Conservation (phyloP, 2,329 filamentous ascomycete species). For the Tolypocladium amazonense region DNA sequence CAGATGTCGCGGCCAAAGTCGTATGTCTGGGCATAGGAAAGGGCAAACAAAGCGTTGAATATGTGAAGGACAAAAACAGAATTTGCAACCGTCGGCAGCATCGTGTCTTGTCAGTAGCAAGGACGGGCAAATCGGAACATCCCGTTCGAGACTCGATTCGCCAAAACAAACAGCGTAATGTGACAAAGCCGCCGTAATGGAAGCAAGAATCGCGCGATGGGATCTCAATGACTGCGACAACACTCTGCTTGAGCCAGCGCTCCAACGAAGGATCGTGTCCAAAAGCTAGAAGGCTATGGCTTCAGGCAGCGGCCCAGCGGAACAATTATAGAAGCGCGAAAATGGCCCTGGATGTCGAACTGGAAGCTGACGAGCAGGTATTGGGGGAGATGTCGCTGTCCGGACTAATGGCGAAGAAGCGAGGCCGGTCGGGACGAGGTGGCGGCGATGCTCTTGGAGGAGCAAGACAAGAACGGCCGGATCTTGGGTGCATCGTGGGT, state of each 20-base stretch:
- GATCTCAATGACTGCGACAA: not conserved
- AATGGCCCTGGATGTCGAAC: not conserved
- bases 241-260: not conserved
- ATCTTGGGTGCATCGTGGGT: not conserved
- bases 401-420: not conserved
- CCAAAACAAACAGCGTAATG: not conserved
- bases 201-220: not conserved
- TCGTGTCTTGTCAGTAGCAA: not conserved
- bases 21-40: slow-evolving; percentile 23
- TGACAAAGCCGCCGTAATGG: not conserved
- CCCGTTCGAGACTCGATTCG: not conserved
- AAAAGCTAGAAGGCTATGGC: not conserved
- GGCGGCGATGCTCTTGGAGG: not conserved
- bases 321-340: not conserved
- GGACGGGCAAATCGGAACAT: not conserved
- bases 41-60: slow-evolving; percentile 1
- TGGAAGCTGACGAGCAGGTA: not conserved
- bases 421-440: not conserved
- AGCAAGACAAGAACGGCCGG: not conserved
- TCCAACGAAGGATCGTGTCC: not conserved
- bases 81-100: not conserved
- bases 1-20: slow-evolving; percentile 39
- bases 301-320: not conserved
- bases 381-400: not conserved
- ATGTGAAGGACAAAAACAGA: not conserved